Base-by-base conservation (phyloP, 2,329 filamentous ascomycete genomes). In the Neonectria magnoliae region DNA sequence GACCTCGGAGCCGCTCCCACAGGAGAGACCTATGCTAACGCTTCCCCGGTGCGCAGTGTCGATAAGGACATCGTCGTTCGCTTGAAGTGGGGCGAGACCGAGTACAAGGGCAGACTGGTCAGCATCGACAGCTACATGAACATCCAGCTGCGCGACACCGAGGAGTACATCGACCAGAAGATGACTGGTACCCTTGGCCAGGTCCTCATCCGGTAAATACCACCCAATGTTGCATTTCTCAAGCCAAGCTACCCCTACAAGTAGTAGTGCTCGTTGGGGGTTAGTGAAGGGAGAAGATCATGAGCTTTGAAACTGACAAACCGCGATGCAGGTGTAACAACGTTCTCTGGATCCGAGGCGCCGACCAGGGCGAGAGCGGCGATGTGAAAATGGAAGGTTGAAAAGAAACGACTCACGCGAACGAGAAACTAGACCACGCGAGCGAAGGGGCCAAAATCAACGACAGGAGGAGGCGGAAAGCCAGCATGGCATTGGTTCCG, bases 51-150 rank as follows among this genome's bases (percentile, higher is more conserved):
- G 48, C 29, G 48, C n/a, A 51, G 48, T 51, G 92, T 99, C 82
- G 92, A 97, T 84, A 92, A 97, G 80, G 89, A 95, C 76, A 90
- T 99, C 76, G 86, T 94, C 68, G 92, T 99, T 69, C 93, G 94
- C 75, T 88, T 99, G 70, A 99, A 99, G 87, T 99, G 96, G 96
- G 94, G 93, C 74, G 91, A 98, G 81, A 96, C 93, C 65, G 96
- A 99, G 81, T 99, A 99, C 88, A 97, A 95, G 80, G 96, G 96
- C 78, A 88, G 89, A 71, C 88, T 99, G 68, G 92, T 97, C 77
- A 95, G 92, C 75, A 93, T 97, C 77, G 96, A 99, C 83, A 94
- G 92, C 77, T 99, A 99, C 85, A 98, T 99, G 95, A 99, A 99
- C 84, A 90, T 99, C 69, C 94, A 98, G 83, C 88, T 99, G 68